Conservation (phyloP, 1,139 yeast species). For the Suhomyces guaymorum region DNA sequence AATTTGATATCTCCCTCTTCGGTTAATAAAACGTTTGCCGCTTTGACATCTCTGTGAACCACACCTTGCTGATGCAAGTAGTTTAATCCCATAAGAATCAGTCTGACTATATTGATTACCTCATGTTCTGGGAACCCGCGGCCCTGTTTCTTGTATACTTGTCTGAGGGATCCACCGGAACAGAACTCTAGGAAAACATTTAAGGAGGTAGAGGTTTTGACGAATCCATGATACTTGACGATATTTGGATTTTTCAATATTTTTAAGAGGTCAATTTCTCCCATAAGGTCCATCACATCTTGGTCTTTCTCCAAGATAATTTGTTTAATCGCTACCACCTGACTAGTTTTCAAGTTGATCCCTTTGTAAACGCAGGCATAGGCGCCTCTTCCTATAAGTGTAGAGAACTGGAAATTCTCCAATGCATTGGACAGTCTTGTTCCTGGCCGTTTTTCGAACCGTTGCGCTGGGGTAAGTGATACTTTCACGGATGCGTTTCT, state of each 20-base stretch:
- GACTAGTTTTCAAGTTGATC: slow-evolving; percentile 61
- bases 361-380: slow-evolving; percentile 76
- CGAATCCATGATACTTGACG: slow-evolving; percentile 87
- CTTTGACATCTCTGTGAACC: slow-evolving; percentile 77
- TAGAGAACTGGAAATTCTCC: slow-evolving; percentile 58
- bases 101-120: slow-evolving; percentile 61
- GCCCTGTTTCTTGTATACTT: slow-evolving; percentile 58
- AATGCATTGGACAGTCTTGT: slow-evolving; percentile 44
- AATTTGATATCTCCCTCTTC: slow-evolving; percentile 62
- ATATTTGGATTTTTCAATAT: slow-evolving; percentile 81
- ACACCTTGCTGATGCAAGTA: slow-evolving; percentile 73
- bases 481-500: slow-evolving; percentile 42
- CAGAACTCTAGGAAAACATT: slow-evolving; percentile 78
- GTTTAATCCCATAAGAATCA: slow-evolving; percentile 71
- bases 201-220: slow-evolving; percentile 63
- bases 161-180: slow-evolving; percentile 81
- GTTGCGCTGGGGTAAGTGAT: slow-evolving; percentile 56
- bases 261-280: slow-evolving; percentile 85
- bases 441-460: slow-evolving; percentile 45
- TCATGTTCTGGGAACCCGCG: slow-evolving; percentile 60
- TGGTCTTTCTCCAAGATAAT: slow-evolving; percentile 56
- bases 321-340: slow-evolving; percentile 83
- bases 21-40: slow-evolving; percentile 70
- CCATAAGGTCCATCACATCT: slow-evolving; percentile 56
- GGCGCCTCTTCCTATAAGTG: slow-evolving; percentile 75